Evolutionary conservation across 768 basidiomycete species (phyloP).

Genomic region (Asterophora parasitica): DNA sequence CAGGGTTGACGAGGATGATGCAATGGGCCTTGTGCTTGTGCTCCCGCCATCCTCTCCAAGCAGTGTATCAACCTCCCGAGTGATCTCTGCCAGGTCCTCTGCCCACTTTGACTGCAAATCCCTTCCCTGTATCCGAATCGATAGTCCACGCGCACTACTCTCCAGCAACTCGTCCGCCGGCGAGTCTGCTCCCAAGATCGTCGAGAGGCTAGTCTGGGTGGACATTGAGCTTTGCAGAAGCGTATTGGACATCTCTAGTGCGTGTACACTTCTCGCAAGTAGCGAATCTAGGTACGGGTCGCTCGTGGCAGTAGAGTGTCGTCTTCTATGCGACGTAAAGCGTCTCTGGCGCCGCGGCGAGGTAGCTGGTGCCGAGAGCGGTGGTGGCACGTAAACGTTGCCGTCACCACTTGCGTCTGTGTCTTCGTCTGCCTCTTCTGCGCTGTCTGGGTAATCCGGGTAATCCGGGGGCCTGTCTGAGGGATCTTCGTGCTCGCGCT

Average conservation of each 20-base stretch:
- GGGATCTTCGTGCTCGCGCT: constrained; percentile 23
- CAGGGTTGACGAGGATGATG: constrained; percentile 1
- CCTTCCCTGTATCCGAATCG: constrained; percentile 43
- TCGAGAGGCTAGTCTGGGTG: constrained; percentile 51
- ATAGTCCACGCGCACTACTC: constrained; percentile 47
- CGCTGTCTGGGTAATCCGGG: constrained; percentile 64
- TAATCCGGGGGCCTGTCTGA: constrained; percentile 28
- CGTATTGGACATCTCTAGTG: constrained; percentile 80
- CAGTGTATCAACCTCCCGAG: constrained; percentile 55
- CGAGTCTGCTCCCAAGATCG: constrained; percentile 44
- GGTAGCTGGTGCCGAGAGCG: constrained; percentile 25
- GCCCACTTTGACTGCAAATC: constrained; percentile 55
- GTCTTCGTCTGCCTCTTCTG: constrained; percentile 74
- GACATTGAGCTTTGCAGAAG: constrained; percentile 72
- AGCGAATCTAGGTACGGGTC: constrained; percentile 73
- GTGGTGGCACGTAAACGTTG: constrained; percentile 22
- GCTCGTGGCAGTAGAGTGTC: constrained; percentile 22
- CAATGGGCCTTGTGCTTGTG: not conserved
- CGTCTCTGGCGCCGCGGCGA: constrained; percentile 32
- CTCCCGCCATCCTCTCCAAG: constrained; percentile 30
- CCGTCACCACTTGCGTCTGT: constrained; percentile 37
- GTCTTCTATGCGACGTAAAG: constrained; percentile 13
- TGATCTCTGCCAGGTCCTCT: constrained; percentile 64
- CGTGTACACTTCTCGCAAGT: constrained; percentile 77
- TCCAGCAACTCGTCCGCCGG: constrained; percentile 42